Evolutionary conservation across 352 stramenopile species (phyloP), one percentile per base, ranked within the genome.

Genomic region (Pythium volutum): DNA sequence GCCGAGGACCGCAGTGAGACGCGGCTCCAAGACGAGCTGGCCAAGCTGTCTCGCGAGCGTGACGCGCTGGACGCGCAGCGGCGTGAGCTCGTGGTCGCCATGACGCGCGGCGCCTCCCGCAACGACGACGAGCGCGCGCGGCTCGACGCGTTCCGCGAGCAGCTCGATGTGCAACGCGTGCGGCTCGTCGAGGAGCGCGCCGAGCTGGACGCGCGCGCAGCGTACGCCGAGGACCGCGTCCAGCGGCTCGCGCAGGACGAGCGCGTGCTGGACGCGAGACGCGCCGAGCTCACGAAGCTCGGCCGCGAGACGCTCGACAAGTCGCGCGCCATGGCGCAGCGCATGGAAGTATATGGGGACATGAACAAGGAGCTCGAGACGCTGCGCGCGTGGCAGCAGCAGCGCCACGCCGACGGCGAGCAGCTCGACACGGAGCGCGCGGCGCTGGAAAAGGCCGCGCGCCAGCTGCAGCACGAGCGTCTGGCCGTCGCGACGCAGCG

Each of bases 51-150:
- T 12, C 74, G 82, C 15, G 84, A 94, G 54, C 81, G 82, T 0
- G 76, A 89, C 26, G 76, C 79, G 6, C 72, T 92, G 15, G 84
- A 94, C 49, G 80, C 81, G 45, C 81, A 94, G 64, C 81, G 82
- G 5, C 71, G 77, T 14, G 81, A 92, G 58, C 64, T 92, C 36
- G 50, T 94, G 16, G 67, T 74, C 48, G 75, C 73, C 9, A 71
- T 88, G 57, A 73, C 78, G 36, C 71, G 70, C 29, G 73, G 76
- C 43, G 78, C 72, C 20, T 67, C 75, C 5, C 79, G 82, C 15
- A 65, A 77, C 4, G 82, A 94, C 60, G 82, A 94, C 27, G 82
- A 92, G 45, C 81, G 83, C 12, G 82, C 71, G n/a, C 77, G 79
- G 34, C 47, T 91, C 53, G 82, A 92, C 47, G 76, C 77, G 9